These are phyloP conservation scores for Rubia peregrina DNA, from an alignment of 305 asterid genomes.

Conservation along the genomic window DNA sequence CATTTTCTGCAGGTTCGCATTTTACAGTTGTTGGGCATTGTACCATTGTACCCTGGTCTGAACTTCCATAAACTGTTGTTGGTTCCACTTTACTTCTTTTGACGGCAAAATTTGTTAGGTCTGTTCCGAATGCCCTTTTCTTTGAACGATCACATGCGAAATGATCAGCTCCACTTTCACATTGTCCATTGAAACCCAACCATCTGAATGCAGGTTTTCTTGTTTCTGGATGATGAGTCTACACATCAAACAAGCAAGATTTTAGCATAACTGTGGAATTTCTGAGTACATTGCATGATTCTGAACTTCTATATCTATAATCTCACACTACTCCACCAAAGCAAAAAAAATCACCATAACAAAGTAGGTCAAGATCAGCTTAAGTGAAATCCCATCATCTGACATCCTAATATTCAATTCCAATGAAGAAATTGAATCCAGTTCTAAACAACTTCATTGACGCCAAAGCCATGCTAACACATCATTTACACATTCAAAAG, in stretches of 20 bases:
- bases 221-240: too few species aligned
- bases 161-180: conserved; percentile 32
- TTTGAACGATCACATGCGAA: conserved; percentile 32
- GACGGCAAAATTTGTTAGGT: conserved; percentile 53
- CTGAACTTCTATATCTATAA: too few species aligned
- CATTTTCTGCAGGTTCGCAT: conserved; percentile 41
- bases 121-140: conserved; percentile 83
- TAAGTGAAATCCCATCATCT: neutral
- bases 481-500: neutral
- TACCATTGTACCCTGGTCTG: conserved; percentile 25
- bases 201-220: conserved; percentile 50
- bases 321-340: conserved; percentile 7
- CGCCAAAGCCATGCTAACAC: neutral
- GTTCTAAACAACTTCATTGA: neutral
- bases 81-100: conserved; percentile 48
- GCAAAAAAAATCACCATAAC: neutral
- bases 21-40: conserved; percentile 38
- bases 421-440: neutral
- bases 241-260: too few species aligned
- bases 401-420: neutral
- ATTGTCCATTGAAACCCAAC: conserved; percentile 60
- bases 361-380: neutral
- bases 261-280: too few species aligned
- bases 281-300: too few species aligned
- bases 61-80: conserved; percentile 23